Base-by-base conservation (phyloP, 2,329 filamentous ascomycete species). In the Fusarium anthophilum region DNA sequence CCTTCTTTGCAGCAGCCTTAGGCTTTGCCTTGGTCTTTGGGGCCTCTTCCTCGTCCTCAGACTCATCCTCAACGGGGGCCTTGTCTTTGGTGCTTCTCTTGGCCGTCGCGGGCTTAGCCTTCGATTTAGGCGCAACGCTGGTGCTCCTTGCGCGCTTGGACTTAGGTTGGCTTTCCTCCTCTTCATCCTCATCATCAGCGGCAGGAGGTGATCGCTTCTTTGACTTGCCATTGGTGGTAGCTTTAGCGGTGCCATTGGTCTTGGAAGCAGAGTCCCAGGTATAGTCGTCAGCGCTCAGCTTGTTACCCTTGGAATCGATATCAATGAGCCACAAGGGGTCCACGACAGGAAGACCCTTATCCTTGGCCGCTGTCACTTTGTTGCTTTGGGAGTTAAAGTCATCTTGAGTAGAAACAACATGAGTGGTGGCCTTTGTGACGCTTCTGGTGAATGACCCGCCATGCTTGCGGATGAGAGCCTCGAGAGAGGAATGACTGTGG, bases 321-420 rank as follows among this genome's bases (percentile, higher is more conserved):
- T 91, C 86, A 5, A 88, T 72, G n/a, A 91, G 82, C 92, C 92
- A 94, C 20, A 88, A 82, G 1, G 91, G 79, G 15, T 81, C 84
- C 32, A 94, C 86, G 51, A 94, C 85, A 6, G 85, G 85, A 18
- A 92, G 81, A 26, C 80, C 83, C 39, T 86, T 83, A 18, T 83
- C 74, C 15, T 83, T 79, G 9, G 86, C 88, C 22, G 87, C 80
- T 74, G 83, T 83, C 72, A 89, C 86, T 77, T 92, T 92, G 48
- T 82, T 78, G 1, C 86, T 86, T 2, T 81, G 80, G 50, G 85
- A 87, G 13, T 86, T 81, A 71, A 84, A 87, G 69, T 91, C 89
- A 14, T 84, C 81, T 13, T 87, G 82, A 1, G 86, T 88, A n/a
- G 87, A 86, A 55, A 92, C 81, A 30, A 92, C 83, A 63, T 91